Conservation (phyloP, 2,329 filamentous ascomycete genomes). For the Pseudogymnoascus sp. region DNA sequence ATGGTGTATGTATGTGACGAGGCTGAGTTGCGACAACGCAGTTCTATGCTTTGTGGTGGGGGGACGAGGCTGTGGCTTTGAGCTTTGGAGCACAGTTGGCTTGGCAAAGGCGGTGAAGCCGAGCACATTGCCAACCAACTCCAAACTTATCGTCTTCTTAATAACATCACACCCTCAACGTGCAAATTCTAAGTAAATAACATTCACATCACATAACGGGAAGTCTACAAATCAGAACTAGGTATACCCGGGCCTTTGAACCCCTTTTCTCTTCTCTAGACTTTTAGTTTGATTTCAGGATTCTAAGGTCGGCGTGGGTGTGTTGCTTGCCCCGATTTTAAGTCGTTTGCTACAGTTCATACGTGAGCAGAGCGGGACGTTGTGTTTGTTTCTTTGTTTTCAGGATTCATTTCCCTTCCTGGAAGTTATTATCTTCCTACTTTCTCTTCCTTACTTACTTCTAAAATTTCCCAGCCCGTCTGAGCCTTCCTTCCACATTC, state of each 20-base stretch:
- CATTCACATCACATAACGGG: not conserved
- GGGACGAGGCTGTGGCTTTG: conserved; percentile 7
- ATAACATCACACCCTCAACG: not conserved
- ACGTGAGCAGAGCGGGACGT: not conserved
- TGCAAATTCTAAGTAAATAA: not conserved
- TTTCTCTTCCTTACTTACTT: not conserved
- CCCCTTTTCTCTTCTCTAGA: not conserved
- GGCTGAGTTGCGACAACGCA: not conserved
- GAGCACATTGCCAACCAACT: not conserved
- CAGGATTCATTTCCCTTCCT: not conserved
- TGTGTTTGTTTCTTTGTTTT: not conserved
- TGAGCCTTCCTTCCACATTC: not conserved
- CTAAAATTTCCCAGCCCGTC: not conserved
- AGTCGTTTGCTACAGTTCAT: not conserved
- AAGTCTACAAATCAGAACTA: not conserved
- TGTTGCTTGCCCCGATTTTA: not conserved
- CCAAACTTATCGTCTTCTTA: not conserved
- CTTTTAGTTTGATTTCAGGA: not conserved
- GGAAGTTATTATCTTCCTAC: not conserved
- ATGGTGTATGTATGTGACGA: conserved; percentile 32
- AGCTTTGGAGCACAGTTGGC: not conserved
- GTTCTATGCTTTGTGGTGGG: conserved; percentile 7
- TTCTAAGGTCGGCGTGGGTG: not conserved
- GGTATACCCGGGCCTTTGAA: not conserved
- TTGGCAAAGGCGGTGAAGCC: conserved; percentile 4